Evolutionary conservation across 306 rosid genomes (phyloP).

Genomic region (Cyamopsis tetragonoloba): DNA sequence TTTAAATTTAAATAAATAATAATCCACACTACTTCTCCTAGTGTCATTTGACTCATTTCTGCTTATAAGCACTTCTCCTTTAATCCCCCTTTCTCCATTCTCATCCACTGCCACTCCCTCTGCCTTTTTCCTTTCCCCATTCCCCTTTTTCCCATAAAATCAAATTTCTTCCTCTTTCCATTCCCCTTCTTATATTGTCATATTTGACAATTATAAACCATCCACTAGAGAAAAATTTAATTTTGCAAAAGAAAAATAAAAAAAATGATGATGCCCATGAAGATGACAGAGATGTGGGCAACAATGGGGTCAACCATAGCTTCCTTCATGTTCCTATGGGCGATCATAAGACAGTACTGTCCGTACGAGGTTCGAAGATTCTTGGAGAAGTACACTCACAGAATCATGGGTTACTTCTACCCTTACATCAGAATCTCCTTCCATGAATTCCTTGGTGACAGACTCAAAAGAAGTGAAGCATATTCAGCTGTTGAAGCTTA

Average conservation of each 20-base stretch:
- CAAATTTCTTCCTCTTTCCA: background rate
- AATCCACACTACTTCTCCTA: background rate
- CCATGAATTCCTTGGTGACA: slow-evolving; percentile 74
- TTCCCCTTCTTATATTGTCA: no score
- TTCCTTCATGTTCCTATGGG: slow-evolving; percentile 79
- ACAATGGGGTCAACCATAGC: slow-evolving; percentile 80
- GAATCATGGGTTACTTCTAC: slow-evolving; percentile 48
- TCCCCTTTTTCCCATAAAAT: background rate
- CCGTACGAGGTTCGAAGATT: slow-evolving; percentile 58
- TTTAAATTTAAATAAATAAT: no score
- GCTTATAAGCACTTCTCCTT: slow-evolving; percentile 19
- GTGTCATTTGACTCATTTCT: slow-evolving; percentile 51
- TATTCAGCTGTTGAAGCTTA: slow-evolving; percentile 74
- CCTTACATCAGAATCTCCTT: slow-evolving; percentile 70
- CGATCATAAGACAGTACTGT: slow-evolving; percentile 81
- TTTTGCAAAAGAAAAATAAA: no score
- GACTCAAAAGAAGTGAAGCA: slow-evolving; percentile 77
- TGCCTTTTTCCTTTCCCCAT: background rate
- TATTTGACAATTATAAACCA: no score
- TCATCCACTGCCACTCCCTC: slow-evolving; percentile 25
- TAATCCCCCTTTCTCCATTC: slow-evolving; percentile 14
- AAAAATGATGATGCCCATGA: slow-evolving; percentile 37
- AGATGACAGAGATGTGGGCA: slow-evolving; percentile 66
- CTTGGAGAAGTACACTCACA: slow-evolving; percentile 43
- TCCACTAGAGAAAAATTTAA: no score